These are phyloP conservation scores for Hylodesmum podocarpum DNA, from an alignment of 306 rosid species.

Conservation along the genomic window DNA sequence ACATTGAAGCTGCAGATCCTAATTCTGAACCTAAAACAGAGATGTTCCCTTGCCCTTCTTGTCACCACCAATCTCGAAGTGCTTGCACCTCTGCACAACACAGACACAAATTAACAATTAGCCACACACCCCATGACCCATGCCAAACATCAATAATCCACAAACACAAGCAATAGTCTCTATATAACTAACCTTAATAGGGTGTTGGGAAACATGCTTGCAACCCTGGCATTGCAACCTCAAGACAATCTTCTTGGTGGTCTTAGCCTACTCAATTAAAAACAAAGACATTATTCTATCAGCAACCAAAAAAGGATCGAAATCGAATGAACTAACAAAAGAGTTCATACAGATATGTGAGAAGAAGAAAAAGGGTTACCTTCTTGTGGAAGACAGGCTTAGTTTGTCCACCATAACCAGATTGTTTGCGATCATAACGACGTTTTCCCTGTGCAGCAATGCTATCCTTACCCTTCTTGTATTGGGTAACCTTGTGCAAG, in stretches of 20 bases:
- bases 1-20: slow-evolving; percentile 10
- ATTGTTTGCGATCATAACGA: slow-evolving; percentile 58
- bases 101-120: neutral
- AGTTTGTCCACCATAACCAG: slow-evolving; percentile 63
- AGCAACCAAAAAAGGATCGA: neutral
- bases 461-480: slow-evolving; percentile 59
- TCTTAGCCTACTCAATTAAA: slow-evolving; percentile 43
- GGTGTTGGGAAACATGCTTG: slow-evolving; percentile 57
- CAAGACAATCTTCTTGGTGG: slow-evolving; percentile 59
- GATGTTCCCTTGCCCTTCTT: slow-evolving; percentile 68
- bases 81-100: slow-evolving; percentile 62
- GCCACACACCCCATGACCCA: neutral
- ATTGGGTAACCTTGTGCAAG: slow-evolving; percentile 56
- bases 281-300: neutral
- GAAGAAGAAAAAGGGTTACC: neutral
- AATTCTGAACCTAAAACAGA: slow-evolving; percentile 38
- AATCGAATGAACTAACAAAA: neutral
- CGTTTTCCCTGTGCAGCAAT: slow-evolving; percentile 60
- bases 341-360: neutral
- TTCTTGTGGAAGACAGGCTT: slow-evolving; percentile 65
- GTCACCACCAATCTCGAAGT: slow-evolving; percentile 63
- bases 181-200: slow-evolving; percentile 42
- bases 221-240: slow-evolving; percentile 63
- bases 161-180: neutral
- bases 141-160: neutral